A percentile compares a stretch with the other conserved stretches of the same genome.
Evolutionary conservation across 1,139 yeast genomes (phyloP).

Genomic region (Hemisphaericaspora xylanilytica): DNA sequence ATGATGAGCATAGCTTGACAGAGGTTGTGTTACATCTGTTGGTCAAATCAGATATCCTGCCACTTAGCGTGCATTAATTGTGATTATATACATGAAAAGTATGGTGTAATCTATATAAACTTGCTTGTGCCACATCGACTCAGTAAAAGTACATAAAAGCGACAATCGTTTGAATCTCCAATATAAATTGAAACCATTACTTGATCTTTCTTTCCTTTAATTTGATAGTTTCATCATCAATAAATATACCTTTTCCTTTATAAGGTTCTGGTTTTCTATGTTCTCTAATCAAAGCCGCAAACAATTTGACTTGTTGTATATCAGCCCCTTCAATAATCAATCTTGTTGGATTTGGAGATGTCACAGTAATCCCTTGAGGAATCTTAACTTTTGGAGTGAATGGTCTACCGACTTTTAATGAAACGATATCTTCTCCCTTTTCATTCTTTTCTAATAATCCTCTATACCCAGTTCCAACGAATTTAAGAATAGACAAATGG

Average conservation of each 20-base stretch:
- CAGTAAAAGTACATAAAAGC: not conserved
- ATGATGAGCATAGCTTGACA: too few relatives aligned
- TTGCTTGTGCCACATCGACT: not conserved
- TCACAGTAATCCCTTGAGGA: constrained; percentile 73
- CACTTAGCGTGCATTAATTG: not conserved
- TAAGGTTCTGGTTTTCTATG: constrained; percentile 97
- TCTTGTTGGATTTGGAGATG: constrained; percentile 85
- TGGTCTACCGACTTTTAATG: constrained; percentile 72
- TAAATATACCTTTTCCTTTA: constrained; percentile 96
- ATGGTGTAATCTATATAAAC: not conserved
- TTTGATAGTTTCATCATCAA: constrained; percentile 86
- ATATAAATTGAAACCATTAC: constrained; percentile 30
- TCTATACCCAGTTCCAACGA: constrained; percentile 97
- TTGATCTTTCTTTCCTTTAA: constrained; percentile 91
- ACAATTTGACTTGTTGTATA: constrained; percentile 81
- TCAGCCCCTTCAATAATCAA: constrained; percentile 82
- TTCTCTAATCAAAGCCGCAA: constrained; percentile 85
- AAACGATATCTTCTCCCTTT: constrained; percentile 58
- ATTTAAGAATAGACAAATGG: constrained; percentile 79
- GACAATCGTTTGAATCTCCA: not conserved
- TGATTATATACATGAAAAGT: not conserved
- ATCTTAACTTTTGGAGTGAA: constrained; percentile 71
- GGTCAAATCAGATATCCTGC: not conserved
- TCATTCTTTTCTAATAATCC: constrained; percentile 61
- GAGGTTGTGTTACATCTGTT: too few relatives aligned